phyloP scores from a whole-genome alignment of 2,329 filamentous ascomycete genomes.

The Talaromyces amestolkiae region DNA sequence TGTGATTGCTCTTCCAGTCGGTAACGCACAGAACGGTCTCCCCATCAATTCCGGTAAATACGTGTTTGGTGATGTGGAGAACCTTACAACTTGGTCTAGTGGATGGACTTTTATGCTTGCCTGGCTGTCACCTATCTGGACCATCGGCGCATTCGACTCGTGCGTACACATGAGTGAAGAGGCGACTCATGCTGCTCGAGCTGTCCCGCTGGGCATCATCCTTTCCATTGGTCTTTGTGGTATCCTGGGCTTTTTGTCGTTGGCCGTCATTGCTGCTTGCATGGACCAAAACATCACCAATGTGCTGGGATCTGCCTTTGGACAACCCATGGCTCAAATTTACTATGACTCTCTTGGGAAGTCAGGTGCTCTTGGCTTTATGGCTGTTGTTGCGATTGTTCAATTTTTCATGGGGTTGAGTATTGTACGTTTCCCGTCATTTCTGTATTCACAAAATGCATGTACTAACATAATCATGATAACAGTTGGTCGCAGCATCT shows the following conservation, averaged over 20 bases:
- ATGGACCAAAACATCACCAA: conserved; percentile 54
- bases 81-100: conserved; percentile 58
- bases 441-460: background rate
- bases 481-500: conserved; percentile 54
- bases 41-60: conserved; percentile 42
- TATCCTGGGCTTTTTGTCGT: conserved; percentile 57
- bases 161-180: conserved; percentile 63
- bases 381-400: conserved; percentile 58
- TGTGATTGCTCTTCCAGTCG: conserved; percentile 57
- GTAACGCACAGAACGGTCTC: conserved; percentile 32
- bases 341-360: conserved; percentile 62
- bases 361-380: conserved; percentile 57
- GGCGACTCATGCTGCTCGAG: conserved; percentile 58
- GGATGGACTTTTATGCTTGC: conserved; percentile 60
- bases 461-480: conserved; percentile 16
- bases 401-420: conserved; percentile 63
- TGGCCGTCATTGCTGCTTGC: conserved; percentile 58
- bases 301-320: conserved; percentile 51
- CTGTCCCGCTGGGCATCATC: conserved; percentile 60
- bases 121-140: conserved; percentile 64
- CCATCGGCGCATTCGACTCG: conserved; percentile 53
- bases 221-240: conserved; percentile 57
- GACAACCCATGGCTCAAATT: conserved; percentile 60
- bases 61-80: conserved; percentile 58
- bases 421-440: conserved; percentile 7